A percentile compares a stretch with the other conserved stretches of the same genome.
phyloP scores from a whole-genome alignment of 306 rosid genomes.

The Quercus wislizeni region DNA sequence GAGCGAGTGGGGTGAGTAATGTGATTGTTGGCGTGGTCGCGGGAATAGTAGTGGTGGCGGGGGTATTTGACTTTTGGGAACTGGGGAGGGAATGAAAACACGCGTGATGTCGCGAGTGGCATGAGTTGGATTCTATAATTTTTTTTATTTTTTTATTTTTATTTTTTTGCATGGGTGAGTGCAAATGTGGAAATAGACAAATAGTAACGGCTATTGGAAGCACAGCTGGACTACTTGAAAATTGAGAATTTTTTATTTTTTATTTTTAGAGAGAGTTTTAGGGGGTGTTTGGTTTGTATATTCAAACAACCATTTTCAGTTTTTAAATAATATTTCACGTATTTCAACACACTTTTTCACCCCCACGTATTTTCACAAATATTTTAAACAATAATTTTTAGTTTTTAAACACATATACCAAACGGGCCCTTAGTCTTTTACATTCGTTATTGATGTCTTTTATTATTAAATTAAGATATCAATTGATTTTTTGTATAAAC shows the following conservation, averaged over 20 bases:
- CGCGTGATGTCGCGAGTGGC: constrained; percentile 6
- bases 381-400: too few species aligned
- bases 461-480: fast-evolving
- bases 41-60: constrained; percentile 8
- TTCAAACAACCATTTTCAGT: too few species aligned
- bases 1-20: not conserved
- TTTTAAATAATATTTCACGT: too few species aligned
- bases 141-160: not conserved
- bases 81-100: too few species aligned
- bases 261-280: too few species aligned
- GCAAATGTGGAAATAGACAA: not conserved
- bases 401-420: too few species aligned
- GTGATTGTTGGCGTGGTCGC: not conserved
- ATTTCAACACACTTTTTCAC: too few species aligned
- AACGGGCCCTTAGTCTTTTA: too few species aligned
- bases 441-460: fast-evolving
- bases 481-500: fast-evolving
- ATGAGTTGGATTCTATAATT: not conserved
- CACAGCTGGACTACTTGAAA: not conserved
- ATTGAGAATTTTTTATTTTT: too few species aligned
- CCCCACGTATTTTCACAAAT: too few species aligned
- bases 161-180: not conserved
- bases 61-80: not conserved
- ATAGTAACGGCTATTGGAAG: constrained; percentile 28
- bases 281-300: too few species aligned